Percentiles rank a stretch among this genome's conserved stretches.
Evolutionary conservation across 2,329 filamentous ascomycete species (phyloP).

Genomic region (Septoria petroselini): DNA sequence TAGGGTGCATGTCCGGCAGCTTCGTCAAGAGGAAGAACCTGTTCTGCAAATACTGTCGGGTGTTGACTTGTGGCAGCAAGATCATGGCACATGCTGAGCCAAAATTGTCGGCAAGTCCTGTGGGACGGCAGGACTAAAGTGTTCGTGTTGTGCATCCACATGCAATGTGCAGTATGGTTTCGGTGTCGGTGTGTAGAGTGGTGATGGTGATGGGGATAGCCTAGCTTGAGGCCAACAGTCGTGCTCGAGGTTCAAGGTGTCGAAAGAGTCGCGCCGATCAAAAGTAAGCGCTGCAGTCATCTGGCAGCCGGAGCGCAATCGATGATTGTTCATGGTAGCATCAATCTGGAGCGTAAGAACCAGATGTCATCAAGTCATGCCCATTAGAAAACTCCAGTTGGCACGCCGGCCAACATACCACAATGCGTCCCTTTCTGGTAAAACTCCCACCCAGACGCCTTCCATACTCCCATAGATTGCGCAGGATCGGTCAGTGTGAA

Average conservation of each 20-base stretch:
- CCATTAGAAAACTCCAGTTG: slow-evolving; percentile 28
- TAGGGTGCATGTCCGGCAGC: slow-evolving; percentile 10
- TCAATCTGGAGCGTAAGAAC: slow-evolving; percentile 32
- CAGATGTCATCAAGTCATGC: slow-evolving; percentile 34
- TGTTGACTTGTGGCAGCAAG: slow-evolving; percentile 10
- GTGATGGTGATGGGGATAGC: slow-evolving; percentile 7
- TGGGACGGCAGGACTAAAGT: slow-evolving; percentile 26
- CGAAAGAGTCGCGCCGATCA: slow-evolving; percentile 18
- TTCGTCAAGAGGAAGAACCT: slow-evolving; percentile 21
- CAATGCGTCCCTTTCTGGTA: slow-evolving; percentile 18
- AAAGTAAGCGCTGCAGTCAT: slow-evolving; percentile 20
- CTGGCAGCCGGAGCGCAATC: slow-evolving; percentile 17
- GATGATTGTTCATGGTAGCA: slow-evolving; percentile 21
- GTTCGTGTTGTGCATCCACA: slow-evolving; percentile 10
- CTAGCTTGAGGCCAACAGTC: slow-evolving; percentile 16
- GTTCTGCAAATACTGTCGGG: slow-evolving; percentile 8
- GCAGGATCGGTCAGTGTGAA: slow-evolving; percentile 19
- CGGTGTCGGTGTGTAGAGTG: slow-evolving; percentile 12
- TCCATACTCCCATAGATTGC: slow-evolving; percentile 29
- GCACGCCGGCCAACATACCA: slow-evolving; percentile 33
- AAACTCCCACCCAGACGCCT: slow-evolving; percentile 25
- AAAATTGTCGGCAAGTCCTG: slow-evolving; percentile 21
- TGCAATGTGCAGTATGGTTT: slow-evolving; percentile 3
- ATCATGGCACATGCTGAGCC: slow-evolving; percentile 22
- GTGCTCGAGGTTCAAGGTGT: slow-evolving; percentile 16